A percentile compares a stretch with the other conserved stretches of the same genome.
These are phyloP conservation scores for Ambrosia trifida DNA, from an alignment of 129 eudicot genomes.

Conservation along the genomic window DNA sequence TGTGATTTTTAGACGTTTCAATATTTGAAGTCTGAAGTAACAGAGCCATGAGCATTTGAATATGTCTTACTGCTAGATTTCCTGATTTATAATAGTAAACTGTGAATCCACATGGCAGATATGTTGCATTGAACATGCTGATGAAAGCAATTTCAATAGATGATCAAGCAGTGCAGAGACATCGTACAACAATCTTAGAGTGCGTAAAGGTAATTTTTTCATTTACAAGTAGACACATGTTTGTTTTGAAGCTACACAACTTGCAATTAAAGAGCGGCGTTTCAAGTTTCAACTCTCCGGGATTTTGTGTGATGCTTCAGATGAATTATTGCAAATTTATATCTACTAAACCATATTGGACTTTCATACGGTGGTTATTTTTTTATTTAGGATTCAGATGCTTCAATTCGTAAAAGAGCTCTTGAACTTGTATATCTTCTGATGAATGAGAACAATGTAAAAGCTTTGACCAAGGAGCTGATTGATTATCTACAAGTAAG, in stretches of 20 bases:
- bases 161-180: constrained; percentile 99
- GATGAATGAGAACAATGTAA: constrained; percentile 86
- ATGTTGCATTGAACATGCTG: constrained; percentile 97
- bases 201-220: constrained; percentile 81
- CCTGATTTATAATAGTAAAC: constrained; percentile 7
- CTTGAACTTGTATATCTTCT: constrained; percentile 94
- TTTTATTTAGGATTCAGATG: constrained; percentile 89
- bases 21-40: constrained; percentile 3
- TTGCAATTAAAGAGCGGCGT: constrained; percentile 6
- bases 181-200: constrained; percentile 90
- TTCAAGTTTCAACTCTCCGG: constrained; percentile 2
- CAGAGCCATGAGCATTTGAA: background rate
- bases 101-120: constrained; percentile 49
- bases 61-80: constrained; percentile 11
- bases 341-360: background rate
- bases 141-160: constrained; percentile 84
- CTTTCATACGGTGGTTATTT: constrained; percentile 12
- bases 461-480: constrained; percentile 84
- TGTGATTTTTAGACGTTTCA: constrained; percentile 4
- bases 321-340: constrained; percentile 7
- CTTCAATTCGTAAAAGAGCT: constrained; percentile 98
- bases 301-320: constrained; percentile 2
- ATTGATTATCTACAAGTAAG: constrained; percentile 87
- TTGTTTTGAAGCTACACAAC: constrained; percentile 6
- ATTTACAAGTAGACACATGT: background rate